Percentiles rank a stretch among this genome's conserved stretches.
phyloP scores from a whole-genome alignment of 306 rosid species.

The cucumber (Cucumis sativus) region Cucumber_9930_V3 NC_026656.2:18151501-18152000 shows the following conservation, averaged over 20 bases:
- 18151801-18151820: neutral
- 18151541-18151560: neutral
- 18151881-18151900: constrained; percentile 1
- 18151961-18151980: constrained; percentile 73
- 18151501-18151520: neutral
- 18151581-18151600: neutral
- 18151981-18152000: constrained; percentile 81
- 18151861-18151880: neutral
- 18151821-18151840: neutral
- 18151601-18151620: neutral
- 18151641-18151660: too few species aligned
- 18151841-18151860: neutral
- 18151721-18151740: too few species aligned
- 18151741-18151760: too few species aligned
- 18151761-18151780: too few species aligned
- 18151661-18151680: neutral
- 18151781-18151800: neutral
- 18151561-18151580: neutral
- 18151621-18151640: neutral
- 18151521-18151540: neutral
- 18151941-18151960: constrained; percentile 95
- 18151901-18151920: neutral
- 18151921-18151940: constrained; percentile 10
- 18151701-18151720: too few species aligned
- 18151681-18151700: too few species aligned